Base-by-base conservation (phyloP, 2,329 filamentous ascomycete species). In the Aspergillus sp. region DNA sequence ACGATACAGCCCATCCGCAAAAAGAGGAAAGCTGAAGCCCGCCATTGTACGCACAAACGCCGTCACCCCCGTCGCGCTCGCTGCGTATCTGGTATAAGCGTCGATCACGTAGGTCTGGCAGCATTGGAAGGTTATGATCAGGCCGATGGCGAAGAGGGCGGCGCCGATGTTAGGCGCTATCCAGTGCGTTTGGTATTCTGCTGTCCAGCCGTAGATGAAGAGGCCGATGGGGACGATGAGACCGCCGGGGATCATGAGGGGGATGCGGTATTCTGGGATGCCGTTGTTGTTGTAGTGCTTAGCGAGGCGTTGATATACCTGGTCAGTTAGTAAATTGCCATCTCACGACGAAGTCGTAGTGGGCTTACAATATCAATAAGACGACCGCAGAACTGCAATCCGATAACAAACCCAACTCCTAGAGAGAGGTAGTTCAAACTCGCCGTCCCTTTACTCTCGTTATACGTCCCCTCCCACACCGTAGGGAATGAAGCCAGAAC, bases 391-490 rank as follows among this genome's bases (percentile, higher is more conserved):
- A 82, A 62, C 55, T 84, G 80, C 0, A 79, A 74, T 3, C 81
- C 85, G 0, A 82, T 68, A 46, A 86, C 77, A 70, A 88, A 87
- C 1, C 88, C 88, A 0, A 87, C 44, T 0, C 82, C 84, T 25
- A 85, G 79, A 9, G 86, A 82, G 37, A 88, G 78, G 69, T 87
- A 89, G 67, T 88, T 86, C 1, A 89, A 68, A 0, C 84, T 83
- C 11, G 81, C 84, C 14, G 84, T 83, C 46, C 82, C 81, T 6
- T 81, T 75, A 0, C 78, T 78, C 63, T 87, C 77, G 45, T 76
- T 64, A 64, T 90, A 90, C 5, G 75, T 68, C 0, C 67, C 63
- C 21, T 77, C 71, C 84, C 85, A 90, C 0, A 90, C 74, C 0
- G 69, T 65, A 0, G 87, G 82, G 62, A 88, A 65, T 1, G 82